Base-by-base conservation (phyloP, 768 basidiomycete species). In the Phylloporus rhodoxanthus region DNA sequence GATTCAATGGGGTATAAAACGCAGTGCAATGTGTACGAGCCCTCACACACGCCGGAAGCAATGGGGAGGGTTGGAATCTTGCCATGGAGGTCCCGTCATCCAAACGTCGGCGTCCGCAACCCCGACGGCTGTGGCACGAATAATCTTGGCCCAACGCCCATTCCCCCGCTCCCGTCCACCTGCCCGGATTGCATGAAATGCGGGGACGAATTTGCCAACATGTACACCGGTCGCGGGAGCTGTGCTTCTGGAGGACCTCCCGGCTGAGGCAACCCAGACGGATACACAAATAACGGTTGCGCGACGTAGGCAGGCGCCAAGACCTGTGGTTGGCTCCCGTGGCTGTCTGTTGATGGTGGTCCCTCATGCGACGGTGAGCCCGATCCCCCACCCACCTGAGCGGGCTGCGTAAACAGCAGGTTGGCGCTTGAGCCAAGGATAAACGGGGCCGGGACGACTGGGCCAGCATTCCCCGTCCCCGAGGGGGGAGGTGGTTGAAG, bases 301-400 rank as follows among this genome's bases (percentile, higher is more conserved):
- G 46, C 46, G 14, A 47, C 46, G 10, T 47, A 47, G 28, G 46
- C 46, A 15, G 47, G 47, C 2, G 47, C 58, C 29, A 63, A 43
- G 0, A 64, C 51, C 19, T 50, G 62, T 8, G 52, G 54, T 23
- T 64, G 67, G 11, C 63, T 62, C 4, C 64, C 65, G 25, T 65
- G 64, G n/a, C 65, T 68, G n/a, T 67, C 65, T 3, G 61, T 57
- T 19, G 66, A 67, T 4, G 59, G 59, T 0, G 60, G 43, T 2
- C 66, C 63, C 4, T 67, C 67, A n/a, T 59, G 58, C 1, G 67
- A 63, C 2, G 67, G 67, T 10, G 65, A 69, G 2, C 64, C 54
- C 1, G 64, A 66, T 2, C 60, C 28, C 10, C 47, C 55, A 0
- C 44, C 57, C 5, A 34, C 14, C 1, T 51, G 61, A 13, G 32